Evolutionary conservation across 768 basidiomycete species (phyloP), one percentile per base, ranked within the genome.

Genomic region (Boletus eberwhitei): DNA sequence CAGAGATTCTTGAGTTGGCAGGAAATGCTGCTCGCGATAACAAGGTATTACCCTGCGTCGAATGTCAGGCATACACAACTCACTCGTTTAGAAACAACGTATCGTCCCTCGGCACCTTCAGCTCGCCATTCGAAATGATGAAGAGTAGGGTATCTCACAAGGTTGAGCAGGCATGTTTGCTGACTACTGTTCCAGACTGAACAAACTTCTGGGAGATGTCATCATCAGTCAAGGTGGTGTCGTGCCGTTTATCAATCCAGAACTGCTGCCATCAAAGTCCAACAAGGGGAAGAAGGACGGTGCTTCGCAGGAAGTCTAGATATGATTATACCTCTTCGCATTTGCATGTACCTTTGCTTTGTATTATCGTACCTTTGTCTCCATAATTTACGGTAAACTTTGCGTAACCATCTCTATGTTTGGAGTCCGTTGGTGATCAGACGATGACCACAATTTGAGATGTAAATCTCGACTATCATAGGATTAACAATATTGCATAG

Each of bases 1-100:
- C 91, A 29, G 92, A 94, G 72, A 85, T 94, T 64, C 81, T 93
- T 49, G 91, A 93, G 71, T 77, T 93, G 42, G 89, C 91, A 50
- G 91, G 91, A 5, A 85, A 84, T 63, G 82, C 84, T 35, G 88
- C 89, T 46, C 81, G 85, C 56, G 87, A 90, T 67, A 85, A 89
- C 77, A 87, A 88, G 65, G 70, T 72, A 51, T 19, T 42, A 11
- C 2, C 2, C 5, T 41, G 24, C 11, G 6, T 19, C 35, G 17
- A 5, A 12, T 48, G 8, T 9, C 1, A 13, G 29, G 8, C 5
- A 3, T 29, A 1, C 37, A 6, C 1, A 8, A 4, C 46, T 54
- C 12, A 54, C 4, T 40, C 11, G 1, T 44, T 53, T 37, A 71
- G 76, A 90, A 88, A 77, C 79, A 81, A 58, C 84, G 88, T 74